Evolutionary conservation across 306 rosid genomes (phyloP).

Genomic region (Vigna unguiculata): DNA sequence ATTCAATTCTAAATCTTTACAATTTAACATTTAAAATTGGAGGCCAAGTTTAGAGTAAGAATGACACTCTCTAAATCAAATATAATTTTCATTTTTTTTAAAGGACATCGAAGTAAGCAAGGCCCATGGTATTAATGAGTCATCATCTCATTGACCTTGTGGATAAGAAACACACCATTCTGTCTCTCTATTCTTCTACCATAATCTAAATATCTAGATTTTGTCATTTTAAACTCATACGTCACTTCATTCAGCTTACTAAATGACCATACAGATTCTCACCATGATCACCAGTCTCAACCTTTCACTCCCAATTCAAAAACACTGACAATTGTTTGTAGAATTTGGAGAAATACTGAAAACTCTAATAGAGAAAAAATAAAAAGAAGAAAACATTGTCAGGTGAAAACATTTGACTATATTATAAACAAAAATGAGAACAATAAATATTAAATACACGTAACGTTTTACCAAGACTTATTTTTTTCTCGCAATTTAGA

Average conservation of each 20-base stretch:
- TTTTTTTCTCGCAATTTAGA: background rate
- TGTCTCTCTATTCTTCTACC: background rate
- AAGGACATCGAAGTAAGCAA: too few relatives aligned
- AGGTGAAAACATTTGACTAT: background rate
- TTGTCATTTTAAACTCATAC: background rate
- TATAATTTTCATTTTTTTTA: too few relatives aligned
- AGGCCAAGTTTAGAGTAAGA: background rate
- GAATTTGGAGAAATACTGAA: background rate
- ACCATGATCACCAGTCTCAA: background rate
- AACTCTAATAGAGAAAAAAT: background rate
- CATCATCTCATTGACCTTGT: background rate
- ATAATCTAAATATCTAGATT: background rate
- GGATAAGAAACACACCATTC: background rate
- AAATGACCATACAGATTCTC: background rate
- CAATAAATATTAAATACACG: background rate
- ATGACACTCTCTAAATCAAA: too few relatives aligned
- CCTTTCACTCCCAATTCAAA: background rate
- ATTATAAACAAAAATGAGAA: background rate
- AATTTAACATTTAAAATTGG: slow-evolving; percentile 3
- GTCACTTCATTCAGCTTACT: background rate
- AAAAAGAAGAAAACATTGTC: background rate
- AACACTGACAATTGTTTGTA: background rate
- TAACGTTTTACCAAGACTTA: background rate
- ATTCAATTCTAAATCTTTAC: slow-evolving; percentile 4
- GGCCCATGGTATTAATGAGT: background rate